Evolutionary conservation across 2,329 filamentous ascomycete genomes (phyloP).

Genomic region (Raffaelea ambrosiae): DNA sequence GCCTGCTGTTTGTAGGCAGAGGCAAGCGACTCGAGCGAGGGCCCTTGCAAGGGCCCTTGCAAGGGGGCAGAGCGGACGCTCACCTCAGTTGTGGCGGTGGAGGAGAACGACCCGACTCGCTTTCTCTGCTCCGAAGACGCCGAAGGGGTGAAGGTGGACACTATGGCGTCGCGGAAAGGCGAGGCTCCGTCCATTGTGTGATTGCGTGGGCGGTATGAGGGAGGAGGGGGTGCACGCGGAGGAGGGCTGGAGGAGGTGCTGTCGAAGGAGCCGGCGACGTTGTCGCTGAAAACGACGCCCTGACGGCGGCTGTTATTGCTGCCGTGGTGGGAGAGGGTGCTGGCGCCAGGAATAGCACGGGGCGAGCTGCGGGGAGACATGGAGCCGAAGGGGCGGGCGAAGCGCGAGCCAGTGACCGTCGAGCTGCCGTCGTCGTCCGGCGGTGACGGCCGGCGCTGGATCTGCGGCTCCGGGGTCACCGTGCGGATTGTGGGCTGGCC

Average conservation of each 20-base stretch:
- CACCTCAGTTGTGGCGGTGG: constrained; percentile 45
- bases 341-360: constrained; percentile 34
- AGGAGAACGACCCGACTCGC: constrained; percentile 63
- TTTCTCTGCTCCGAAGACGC: constrained; percentile 46
- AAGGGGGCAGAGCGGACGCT: constrained; percentile 20
- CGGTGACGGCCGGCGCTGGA: constrained; percentile 18
- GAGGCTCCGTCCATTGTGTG: constrained; percentile 47
- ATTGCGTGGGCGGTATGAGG: constrained; percentile 41
- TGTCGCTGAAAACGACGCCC: constrained; percentile 53
- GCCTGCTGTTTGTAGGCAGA: too few relatives aligned
- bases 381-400: constrained; percentile 23
- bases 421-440: constrained; percentile 10
- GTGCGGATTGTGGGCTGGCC: constrained; percentile 45
- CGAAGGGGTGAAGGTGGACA: constrained; percentile 22
- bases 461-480: constrained; percentile 54
- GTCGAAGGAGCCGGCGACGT: constrained; percentile 42
- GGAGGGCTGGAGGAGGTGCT: constrained; percentile 33
- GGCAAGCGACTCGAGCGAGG: constrained; percentile 34
- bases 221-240: constrained; percentile 21
- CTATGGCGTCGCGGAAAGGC: constrained; percentile 34
- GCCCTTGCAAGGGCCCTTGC: constrained; percentile 24
- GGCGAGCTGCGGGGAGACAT: constrained; percentile 38
- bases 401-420: constrained; percentile 8
- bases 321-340: constrained; percentile 22
- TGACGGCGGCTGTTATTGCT: constrained; percentile 32